Conservation (phyloP, 192 early-diverging fungal genomes). For the Funneliformis geosporum region DNA sequence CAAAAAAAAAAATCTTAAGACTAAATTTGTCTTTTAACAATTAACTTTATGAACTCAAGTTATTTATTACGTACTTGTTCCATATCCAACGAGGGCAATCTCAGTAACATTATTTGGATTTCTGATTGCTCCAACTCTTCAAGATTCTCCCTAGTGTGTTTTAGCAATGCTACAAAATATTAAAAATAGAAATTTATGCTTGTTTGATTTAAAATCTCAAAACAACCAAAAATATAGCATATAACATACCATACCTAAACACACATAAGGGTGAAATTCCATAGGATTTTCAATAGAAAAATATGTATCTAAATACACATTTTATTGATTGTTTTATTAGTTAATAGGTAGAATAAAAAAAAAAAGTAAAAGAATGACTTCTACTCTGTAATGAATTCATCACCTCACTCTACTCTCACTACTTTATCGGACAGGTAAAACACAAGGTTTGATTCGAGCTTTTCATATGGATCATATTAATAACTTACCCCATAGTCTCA, state of each 20-base stretch:
- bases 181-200: neutral
- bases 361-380: neutral
- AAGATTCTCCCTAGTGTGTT: slow-evolving; percentile 71
- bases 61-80: slow-evolving; percentile 41
- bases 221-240: slow-evolving; percentile 1
- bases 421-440: too few species aligned
- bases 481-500: slow-evolving; percentile 71
- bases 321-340: too few species aligned
- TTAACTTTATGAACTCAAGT: neutral
- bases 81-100: slow-evolving; percentile 76
- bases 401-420: too few species aligned
- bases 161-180: slow-evolving; percentile 64
- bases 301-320: slow-evolving; percentile 66
- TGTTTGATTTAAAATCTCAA: neutral
- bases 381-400: too few species aligned
- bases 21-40: neutral
- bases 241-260: slow-evolving; percentile 52
- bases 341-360: neutral
- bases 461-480: neutral
- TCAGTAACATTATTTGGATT: slow-evolving; percentile 79
- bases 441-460: too few species aligned
- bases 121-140: slow-evolving; percentile 92
- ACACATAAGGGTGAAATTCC: slow-evolving; percentile 83
- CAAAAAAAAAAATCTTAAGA: neutral
- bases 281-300: slow-evolving; percentile 76